Evolutionary conservation across 2,329 filamentous ascomycete genomes (phyloP), one percentile per base, ranked within the genome.

Genomic region (Pseudocercospora eumusae): DNA sequence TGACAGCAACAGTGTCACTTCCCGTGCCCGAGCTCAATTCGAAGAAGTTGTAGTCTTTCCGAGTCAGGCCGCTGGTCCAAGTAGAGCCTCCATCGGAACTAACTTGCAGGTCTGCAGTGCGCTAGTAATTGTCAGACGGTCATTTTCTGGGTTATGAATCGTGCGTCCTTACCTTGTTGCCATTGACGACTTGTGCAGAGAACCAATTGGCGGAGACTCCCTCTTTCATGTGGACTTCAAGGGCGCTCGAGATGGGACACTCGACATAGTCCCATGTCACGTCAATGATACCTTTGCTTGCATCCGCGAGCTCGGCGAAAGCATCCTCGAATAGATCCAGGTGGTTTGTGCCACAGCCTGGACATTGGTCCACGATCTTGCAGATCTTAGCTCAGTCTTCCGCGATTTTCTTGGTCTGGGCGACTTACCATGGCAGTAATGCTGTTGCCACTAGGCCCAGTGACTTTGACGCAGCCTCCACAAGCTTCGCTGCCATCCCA

Each of bases 151-250:
- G 2, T n/a, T 4, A 10, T n/a, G 13, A 36, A n/a, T 1, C 11
- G 6, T 36, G 33, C 13, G 2, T 36, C 4, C 61, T 60, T 53
- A 66, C 67, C 61, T 68, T 63, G 71, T 86, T 87, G 69, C 83
- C 76, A 74, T 88, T 88, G 69, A 87, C 79, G 47, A 88, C 85
- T 73, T 89, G 87, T 80, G 86, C 86, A 53, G 79, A 80, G 76
- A 86, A 85, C 82, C 83, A 85, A 73, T 80, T 79, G 28, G 74
- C 70, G 4, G 80, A 82, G 3, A 80, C 79, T 23, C 81, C 81
- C 21, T 78, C 76, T 71, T 86, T 85, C 75, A 83, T 83, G 73
- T 81, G 79, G 23, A 86, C 76, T 50, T 77, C 67, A 9, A 86
- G 73, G 1, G 82, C 79, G 0, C 76, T 74, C 53, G 77, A 77